Evolutionary conservation across 257 asterid species (phyloP), one percentile per base, ranked within the genome.

Genomic region (Lantana camara): DNA sequence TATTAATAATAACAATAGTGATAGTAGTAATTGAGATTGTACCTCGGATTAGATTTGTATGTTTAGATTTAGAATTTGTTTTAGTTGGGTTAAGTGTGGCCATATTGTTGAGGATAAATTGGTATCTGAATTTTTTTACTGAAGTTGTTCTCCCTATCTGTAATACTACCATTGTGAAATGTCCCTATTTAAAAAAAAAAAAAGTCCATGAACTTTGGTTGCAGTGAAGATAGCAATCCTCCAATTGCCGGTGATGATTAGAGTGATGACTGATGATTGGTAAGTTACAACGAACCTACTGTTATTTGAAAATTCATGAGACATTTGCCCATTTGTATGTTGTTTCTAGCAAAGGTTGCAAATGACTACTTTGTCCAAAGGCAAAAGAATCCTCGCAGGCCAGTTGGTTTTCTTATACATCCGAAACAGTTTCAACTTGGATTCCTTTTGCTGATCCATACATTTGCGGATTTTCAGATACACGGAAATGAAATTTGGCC

Each of bases 311-410:
- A 42, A 58, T 52, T 46, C 34, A 4, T 44, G 12, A 10, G 17
- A 51, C 3, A 35, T 64, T 62, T 62, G 38, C 37, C 16, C n/a
- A 49, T 54, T 17, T 38, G 27, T 54, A 35, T 21, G 67, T 21
- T 50, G 24, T 29, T 50, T 38, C 47, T 53, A 41, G 32, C 74
- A 91, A 96, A 85, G 77, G 75, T 67, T 57, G 70, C 84, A 60
- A 82, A 78, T 41, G 90, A 89, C 42, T 92, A 92, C 51, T 75
- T 81, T 57, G 87, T 87, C 52, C 97, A 83, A 72, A 85, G 92
- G 71, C 98, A 85, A 70, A 92, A 89, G 85, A 89, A 85, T 77
- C 91, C 97, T 76, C 95, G 96, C 73, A 85, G 96, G 97, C 72
- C 71, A 62, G 79, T 65, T 64, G 38, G 22, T 37, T 51, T 63